These are phyloP conservation scores for Filobasidium floriforme DNA, from an alignment of 768 basidiomycete species.

Conservation along the genomic window DNA sequence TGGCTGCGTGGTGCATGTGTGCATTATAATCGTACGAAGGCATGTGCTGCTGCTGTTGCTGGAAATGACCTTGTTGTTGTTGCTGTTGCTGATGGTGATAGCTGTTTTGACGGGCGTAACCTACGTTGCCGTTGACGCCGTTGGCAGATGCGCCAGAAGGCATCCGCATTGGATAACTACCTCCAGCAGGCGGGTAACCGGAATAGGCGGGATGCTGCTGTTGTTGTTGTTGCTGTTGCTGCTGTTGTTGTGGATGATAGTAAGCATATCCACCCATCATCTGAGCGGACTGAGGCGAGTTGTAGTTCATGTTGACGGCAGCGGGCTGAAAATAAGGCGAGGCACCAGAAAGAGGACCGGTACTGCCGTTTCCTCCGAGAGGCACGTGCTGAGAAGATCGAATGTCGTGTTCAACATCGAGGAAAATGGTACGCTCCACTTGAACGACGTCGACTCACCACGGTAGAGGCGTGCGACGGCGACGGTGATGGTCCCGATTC, in stretches of 20 bases:
- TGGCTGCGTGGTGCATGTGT: background rate
- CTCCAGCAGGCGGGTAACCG: background rate
- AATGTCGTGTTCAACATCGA: background rate
- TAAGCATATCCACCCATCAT: conserved; percentile 6
- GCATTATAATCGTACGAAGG: conserved; percentile 4
- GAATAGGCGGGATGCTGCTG: background rate
- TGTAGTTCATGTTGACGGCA: background rate
- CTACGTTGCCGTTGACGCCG: background rate
- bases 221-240: background rate
- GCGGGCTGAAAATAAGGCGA: conserved; percentile 5
- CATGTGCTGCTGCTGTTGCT: conserved; percentile 17
- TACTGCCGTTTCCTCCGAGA: background rate
- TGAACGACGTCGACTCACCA: background rate
- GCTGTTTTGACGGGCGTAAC: conserved; percentile 10
- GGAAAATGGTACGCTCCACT: background rate
- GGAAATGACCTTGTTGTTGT: conserved; percentile 8
- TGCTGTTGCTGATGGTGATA: background rate
- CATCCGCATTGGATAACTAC: background rate
- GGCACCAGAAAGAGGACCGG: background rate
- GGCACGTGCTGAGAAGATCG: background rate
- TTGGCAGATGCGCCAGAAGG: background rate
- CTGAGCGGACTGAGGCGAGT: background rate
- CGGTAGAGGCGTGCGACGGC: background rate
- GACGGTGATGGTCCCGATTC: background rate
- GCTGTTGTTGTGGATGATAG: conserved; percentile 4